Conservation (phyloP, 192 early-diverging fungal species). For the Spizellomyces punctatus region DNA sequence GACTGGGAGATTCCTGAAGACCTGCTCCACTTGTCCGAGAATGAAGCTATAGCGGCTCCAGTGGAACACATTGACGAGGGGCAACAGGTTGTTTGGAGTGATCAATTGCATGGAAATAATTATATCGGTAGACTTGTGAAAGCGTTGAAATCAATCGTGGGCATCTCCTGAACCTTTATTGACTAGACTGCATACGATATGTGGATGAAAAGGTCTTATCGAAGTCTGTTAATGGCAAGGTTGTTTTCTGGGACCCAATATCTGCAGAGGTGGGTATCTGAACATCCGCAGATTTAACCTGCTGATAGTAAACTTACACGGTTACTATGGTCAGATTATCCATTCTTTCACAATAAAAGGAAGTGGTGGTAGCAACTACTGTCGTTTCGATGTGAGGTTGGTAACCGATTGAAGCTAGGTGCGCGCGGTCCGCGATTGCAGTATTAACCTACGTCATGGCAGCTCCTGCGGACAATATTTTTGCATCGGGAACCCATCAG, state of each 20-base stretch:
- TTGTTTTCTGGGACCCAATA: constrained; percentile 75
- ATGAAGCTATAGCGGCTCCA: constrained; percentile 14
- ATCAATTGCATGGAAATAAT: background rate
- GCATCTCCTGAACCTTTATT: too few relatives aligned
- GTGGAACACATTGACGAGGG: background rate
- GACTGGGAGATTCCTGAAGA: constrained; percentile 57
- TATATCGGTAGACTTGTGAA: background rate
- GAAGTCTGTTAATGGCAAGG: constrained; percentile 74
- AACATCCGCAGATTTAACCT: background rate
- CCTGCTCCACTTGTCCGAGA: constrained; percentile 21
- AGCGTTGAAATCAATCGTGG: background rate
- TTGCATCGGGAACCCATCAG: constrained; percentile 73
- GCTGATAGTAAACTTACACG: too few relatives aligned
- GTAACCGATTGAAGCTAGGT: background rate
- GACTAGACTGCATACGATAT: constrained; percentile 73
- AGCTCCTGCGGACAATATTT: constrained; percentile 50
- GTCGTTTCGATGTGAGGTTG: constrained; percentile 63
- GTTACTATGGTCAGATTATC: constrained; percentile 28
- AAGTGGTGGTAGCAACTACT: constrained; percentile 45
- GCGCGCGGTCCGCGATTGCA: background rate
- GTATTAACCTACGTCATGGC: background rate
- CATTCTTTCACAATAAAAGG: constrained; percentile 46
- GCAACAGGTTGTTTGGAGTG: background rate
- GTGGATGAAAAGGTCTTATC: constrained; percentile 66
- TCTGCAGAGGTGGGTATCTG: constrained; percentile 42